Base-by-base conservation (phyloP, 805 yeast species). In the Metschnikowia colocasiae region DNA sequence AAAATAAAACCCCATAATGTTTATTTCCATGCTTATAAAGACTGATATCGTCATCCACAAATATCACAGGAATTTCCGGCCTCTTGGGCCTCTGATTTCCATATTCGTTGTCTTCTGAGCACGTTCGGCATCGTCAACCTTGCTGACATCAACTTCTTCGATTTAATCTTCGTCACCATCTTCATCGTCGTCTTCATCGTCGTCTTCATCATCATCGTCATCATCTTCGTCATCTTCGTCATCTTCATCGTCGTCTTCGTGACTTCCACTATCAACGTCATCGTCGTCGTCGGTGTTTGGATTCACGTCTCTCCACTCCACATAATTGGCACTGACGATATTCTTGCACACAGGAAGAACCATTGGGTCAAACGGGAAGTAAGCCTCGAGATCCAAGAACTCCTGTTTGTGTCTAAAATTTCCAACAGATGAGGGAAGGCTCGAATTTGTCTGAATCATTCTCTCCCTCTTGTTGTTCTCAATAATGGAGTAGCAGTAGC, bases 311-410 rank as follows among this genome's bases (percentile, higher is more conserved):
- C 68, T 59, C 98, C 98, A 92, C 58, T 90, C 94, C 23, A 91
- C 81, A 45, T 70, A 73, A 49, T 76, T 74, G 5, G 67, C 73
- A 27, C 75, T 70, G 47, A 94, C 68, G 29, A 80, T 62, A 33
- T 67, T 63, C 57, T 82, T 80, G 40, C 87, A 78, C 9, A 67
- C 67, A 38, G 83, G 85, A 52, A 92, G 75, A 43, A 86, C 80
- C 51, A 94, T 67, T 1, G 99, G 99, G 70, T 92, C 98, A 63
- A 87, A 92, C 10, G 99, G 99, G 67, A 92, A 92, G 63, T 89
- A 92, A n/a, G 94, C 90, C 63, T 91, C 97, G 44, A 92, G 73
- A 59, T 89, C 95, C 55, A 87, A 76, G 59, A 87, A 89, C 60
- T 90, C 96, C 60, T 87, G 91, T 59, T 83, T 83, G 46, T 81